Base-by-base conservation (phyloP, 257 asterid species). In the Henckelia pumila region DNA sequence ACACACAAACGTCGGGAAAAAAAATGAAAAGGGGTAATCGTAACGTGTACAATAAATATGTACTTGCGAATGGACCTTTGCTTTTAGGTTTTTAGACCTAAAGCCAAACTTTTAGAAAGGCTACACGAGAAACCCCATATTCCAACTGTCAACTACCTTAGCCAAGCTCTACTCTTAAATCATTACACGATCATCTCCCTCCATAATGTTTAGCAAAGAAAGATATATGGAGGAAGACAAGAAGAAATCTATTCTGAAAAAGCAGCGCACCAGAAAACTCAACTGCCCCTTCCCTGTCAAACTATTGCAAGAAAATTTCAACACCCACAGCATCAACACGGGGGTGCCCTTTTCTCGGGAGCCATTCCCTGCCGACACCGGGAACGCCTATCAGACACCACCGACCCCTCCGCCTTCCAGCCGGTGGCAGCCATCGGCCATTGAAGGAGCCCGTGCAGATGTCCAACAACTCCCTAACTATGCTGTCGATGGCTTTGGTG, bases 271-370 rank as follows among this genome's bases (percentile, higher is more conserved):
- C 6, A 63, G 84, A 66, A 84, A 84, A 70, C 84, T 91, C 33
- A 83, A 91, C 78, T 70, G 83, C 52, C 68, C 82, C 53, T 20
- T 64, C 1, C 66, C 61, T 25, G 23, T 73, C 73, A 59, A 14
- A 10, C 11, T 50, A 11, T 19, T 23, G 61, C 61, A 22, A 5
- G n/a, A 64, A 37, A 44, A 53, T 4, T 29, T 61, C 56, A 23
- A 32, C 14, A 5, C 63, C 44, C 44, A 49, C 73, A 22, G 66
- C 0, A 61, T 63, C 53, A 70, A 75, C 61, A 82, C 88, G 76
- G 85, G 86, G 77, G 85, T 88, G 28, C 96, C 97, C 4, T 91
- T 91, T 68, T 91, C 91, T 16, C 88, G 96, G 93, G 96, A 88
- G 67, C 73, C 81, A 75, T 76, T 72, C 57, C 91, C 97, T 1